Evolutionary conservation across 2,329 filamentous ascomycete genomes (phyloP).

Genomic region (Penicillium verrucosum): DNA sequence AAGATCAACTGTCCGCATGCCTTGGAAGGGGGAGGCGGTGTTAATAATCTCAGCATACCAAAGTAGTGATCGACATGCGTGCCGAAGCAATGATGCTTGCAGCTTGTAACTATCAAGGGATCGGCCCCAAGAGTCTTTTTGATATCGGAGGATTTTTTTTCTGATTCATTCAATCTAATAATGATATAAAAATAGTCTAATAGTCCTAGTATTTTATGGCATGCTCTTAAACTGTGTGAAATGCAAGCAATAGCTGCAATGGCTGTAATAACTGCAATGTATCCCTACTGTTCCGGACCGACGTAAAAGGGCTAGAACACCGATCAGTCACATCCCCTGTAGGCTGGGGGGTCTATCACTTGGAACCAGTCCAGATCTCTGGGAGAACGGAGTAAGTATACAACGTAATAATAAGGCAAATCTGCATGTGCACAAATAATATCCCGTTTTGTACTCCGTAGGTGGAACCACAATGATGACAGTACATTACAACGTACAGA

Average conservation of each 20-base stretch:
- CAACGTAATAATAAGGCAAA: neutral
- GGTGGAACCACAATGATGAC: neutral
- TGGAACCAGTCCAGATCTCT: neutral
- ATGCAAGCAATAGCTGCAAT: neutral
- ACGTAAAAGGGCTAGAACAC: neutral
- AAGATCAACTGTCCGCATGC: conserved; percentile 2
- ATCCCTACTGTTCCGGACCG: neutral
- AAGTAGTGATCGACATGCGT: conserved; percentile 21
- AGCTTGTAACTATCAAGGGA: conserved; percentile 12
- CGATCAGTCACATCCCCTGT: neutral
- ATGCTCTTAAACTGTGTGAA: neutral
- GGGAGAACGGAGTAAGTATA: neutral
- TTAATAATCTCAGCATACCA: conserved; percentile 22
- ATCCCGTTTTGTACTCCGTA: neutral
- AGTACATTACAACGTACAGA: neutral
- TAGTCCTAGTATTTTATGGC: neutral
- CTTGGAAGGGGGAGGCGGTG: conserved; percentile 22
- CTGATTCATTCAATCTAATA: neutral
- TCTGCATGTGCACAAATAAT: neutral
- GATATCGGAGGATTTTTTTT: conserved; percentile 6
- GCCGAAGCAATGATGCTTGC: conserved; percentile 16
- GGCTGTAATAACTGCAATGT: neutral
- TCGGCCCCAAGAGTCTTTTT: neutral
- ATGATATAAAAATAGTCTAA: neutral
- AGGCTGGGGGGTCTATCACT: neutral